phyloP scores from a whole-genome alignment of 352 stramenopile species.

The Hyaloperonospora arabidopsidis region DNA sequence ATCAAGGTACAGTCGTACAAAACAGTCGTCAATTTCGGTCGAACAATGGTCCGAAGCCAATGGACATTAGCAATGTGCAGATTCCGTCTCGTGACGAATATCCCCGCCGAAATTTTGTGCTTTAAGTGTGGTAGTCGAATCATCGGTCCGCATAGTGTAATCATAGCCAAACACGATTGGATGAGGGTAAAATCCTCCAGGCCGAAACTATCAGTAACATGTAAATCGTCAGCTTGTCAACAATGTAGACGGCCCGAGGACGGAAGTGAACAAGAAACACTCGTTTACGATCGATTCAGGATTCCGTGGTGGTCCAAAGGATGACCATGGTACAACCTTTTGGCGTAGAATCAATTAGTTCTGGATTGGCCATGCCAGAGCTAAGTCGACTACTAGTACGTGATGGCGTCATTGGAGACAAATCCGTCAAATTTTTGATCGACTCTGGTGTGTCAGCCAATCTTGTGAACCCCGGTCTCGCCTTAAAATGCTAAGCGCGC shows the following conservation, averaged over 20 bases:
- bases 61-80: too few relatives aligned
- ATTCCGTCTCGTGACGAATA: background rate
- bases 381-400: background rate
- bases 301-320: too few relatives aligned
- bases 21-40: too few relatives aligned
- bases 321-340: background rate
- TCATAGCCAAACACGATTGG: background rate
- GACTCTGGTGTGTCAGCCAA: conserved; percentile 1
- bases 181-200: background rate
- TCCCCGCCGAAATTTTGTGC: background rate
- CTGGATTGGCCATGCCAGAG: background rate
- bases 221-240: background rate
- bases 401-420: background rate
- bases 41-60: too few relatives aligned
- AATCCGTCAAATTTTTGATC: conserved; percentile 1
- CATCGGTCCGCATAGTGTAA: background rate
- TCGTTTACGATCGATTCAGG: too few relatives aligned
- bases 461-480: background rate
- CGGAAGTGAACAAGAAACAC: too few relatives aligned
- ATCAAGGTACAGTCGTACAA: too few relatives aligned
- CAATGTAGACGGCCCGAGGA: background rate
- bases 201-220: background rate
- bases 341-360: background rate
- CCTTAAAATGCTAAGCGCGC: background rate
- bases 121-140: background rate